A percentile compares a stretch with the other conserved stretches of the same genome.
Conservation (phyloP, 2,329 filamentous ascomycete genomes). For the Leptodontidium sp. region DNA sequence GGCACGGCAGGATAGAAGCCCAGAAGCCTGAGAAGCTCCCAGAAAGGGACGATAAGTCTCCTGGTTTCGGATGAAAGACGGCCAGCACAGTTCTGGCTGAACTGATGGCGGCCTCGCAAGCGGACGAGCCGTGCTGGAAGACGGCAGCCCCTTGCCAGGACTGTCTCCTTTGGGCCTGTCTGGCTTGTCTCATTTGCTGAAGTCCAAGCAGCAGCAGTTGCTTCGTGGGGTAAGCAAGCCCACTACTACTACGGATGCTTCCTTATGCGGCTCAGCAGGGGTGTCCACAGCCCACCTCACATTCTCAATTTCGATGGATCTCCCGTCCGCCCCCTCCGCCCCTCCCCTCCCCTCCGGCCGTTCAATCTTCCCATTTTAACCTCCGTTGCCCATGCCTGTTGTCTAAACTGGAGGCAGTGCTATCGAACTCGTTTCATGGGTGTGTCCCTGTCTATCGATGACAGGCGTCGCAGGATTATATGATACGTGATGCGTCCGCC, state of each 20-base stretch:
- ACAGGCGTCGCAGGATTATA: conserved; percentile 44
- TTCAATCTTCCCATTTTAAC: conserved; percentile 37
- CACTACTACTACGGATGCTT: conserved; percentile 10
- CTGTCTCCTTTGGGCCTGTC: conserved; percentile 9
- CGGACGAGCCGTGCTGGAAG: neutral
- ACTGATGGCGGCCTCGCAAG: conserved; percentile 3
- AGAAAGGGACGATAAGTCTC: conserved; percentile 11
- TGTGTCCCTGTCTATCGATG: conserved; percentile 39
- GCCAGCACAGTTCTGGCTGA: conserved; percentile 19
- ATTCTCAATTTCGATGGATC: conserved; percentile 29
- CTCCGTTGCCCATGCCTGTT: conserved; percentile 23
- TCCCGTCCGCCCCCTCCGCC: conserved; percentile 20
- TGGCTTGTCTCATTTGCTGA: conserved; percentile 26
- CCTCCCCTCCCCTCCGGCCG: conserved; percentile 25
- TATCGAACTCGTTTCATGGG: conserved; percentile 40
- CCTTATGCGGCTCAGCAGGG: conserved; percentile 41
- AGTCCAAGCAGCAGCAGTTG: conserved; percentile 12
- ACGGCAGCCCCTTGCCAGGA: neutral
- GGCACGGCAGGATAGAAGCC: neutral
- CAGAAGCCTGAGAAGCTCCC: conserved; percentile 12
- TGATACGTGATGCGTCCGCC: conserved; percentile 45
- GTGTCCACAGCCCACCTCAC: neutral
- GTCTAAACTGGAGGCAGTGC: neutral
- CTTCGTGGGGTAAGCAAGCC: conserved; percentile 29
- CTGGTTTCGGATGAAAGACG: conserved; percentile 25